Base-by-base conservation (phyloP, 2,329 filamentous ascomycete genomes). In the Aspergillus sp. region DNA sequence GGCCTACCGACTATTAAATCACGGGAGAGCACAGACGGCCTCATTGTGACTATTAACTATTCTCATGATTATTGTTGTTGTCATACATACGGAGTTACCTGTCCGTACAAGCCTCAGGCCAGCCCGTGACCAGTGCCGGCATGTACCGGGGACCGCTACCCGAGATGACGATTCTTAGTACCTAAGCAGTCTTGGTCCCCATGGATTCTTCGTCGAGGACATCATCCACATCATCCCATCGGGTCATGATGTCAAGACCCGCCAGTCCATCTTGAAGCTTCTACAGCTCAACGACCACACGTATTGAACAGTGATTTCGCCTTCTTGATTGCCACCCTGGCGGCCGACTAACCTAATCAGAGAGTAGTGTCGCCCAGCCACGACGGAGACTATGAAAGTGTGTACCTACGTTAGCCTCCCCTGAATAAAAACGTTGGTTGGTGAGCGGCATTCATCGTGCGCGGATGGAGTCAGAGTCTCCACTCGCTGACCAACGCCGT, bases 101-200 rank as follows among this genome's bases (percentile, higher is more conserved):
- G 5, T 22, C 22, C 7, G 22, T 24, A 24, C 22, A 7, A 33
- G 35, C 49, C 49, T 51, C 53, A 55, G 53, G 50, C 43, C 53
- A 55, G 35, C 36, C 36, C 45, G 53, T 52, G 53, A 52, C 41
- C 53, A 44, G 53, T 55, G 53, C 50, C 50, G 22, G 50, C 53
- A 55, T 51, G 53, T 55, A 47, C 48, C 43, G 35, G 30, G 35
- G 50, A 51, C 50, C 50, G 44, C 50, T 45, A 51, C 44, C 50
- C 50, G 45, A 30, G 19, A 36, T 42, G 32, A 22, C 35, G 26
- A 45, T 45, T 33, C 43, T 22, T 32, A 4, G 36, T 13, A 40
- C 22, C 22, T 22, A 22, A 22, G 22, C 7, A 22, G n/a, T n/a
- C 22, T 4, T 22, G 22, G 5, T 4, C 7, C 22, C 22, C 22